Conservation (phyloP, 202 grass and related monocot genomes). For the Miscanthus sacchariflorus region DNA sequence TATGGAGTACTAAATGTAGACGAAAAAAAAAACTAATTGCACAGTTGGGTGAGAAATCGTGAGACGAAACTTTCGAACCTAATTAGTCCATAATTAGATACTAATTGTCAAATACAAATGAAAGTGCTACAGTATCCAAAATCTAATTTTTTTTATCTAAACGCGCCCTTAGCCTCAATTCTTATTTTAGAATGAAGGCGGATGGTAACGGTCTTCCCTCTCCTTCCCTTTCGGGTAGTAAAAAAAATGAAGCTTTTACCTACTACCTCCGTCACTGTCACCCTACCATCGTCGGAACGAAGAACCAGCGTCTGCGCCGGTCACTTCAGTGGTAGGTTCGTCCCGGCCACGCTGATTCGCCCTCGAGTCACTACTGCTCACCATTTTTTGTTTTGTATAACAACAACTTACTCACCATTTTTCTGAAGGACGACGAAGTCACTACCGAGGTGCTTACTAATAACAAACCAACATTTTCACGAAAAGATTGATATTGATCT, state of each 20-base stretch:
- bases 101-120: no score
- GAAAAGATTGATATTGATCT: neutral
- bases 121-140: no score
- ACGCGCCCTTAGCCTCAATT: no score
- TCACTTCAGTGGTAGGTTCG: conserved; percentile 26
- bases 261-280: conserved; percentile 3
- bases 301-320: neutral
- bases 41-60: no score
- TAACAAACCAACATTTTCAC: neutral
- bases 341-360: neutral
- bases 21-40: no score
- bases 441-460: neutral
- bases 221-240: conserved; percentile 8
- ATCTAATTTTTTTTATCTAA: no score
- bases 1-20: no score
- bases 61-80: no score
- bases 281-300: neutral
- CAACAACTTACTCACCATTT: neutral
- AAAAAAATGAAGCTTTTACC: conserved; percentile 20
- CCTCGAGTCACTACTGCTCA: neutral
- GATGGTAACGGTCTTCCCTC: neutral
- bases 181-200: no score
- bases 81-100: no score
- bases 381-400: neutral
- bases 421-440: neutral